Evolutionary conservation across 768 basidiomycete species (phyloP), one percentile per base, ranked within the genome.

Genomic region (Psilocybe cubensis): DNA sequence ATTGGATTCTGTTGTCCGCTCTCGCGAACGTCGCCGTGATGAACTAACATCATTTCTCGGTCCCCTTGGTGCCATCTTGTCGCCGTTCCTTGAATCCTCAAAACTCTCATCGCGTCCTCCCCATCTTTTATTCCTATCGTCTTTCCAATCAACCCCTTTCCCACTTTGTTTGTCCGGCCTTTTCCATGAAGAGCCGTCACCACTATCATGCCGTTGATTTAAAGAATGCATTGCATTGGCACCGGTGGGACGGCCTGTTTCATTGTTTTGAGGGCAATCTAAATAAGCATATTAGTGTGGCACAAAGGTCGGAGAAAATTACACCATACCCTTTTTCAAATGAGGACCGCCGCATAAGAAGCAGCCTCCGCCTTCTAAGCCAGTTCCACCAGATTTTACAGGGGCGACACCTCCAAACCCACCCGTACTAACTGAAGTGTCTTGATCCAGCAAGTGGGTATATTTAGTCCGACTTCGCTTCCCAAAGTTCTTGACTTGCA

Each of bases 401-500:
- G 83, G 68, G 1, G 76, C 83, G 4, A 66, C 66, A 6, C 85
- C 88, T 25, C 89, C 89, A 72, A 90, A 88, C 0, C 89, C 88
- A 27, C 85, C 88, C 46, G 67, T 76, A 11, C 70, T 58, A 21
- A 61, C 75, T 4, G 92, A 93, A 0, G 96, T 98, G 70, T 98
- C 96, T 78, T 98, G 92, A 66, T 96, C 96, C 33, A 94, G 74
- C 61, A 99, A 74, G 74, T 99, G 96, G 14, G 97, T 98, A 66
- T 98, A 98, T 76, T 99, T 96, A 27, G 93, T 94, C 44, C 91
- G 87, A 69, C 92, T 86, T 58, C 92, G 87, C 73, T 94, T 95
- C 44, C 94, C 93, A 67, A 96, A 98, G 75, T 98, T 88, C 72
- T 87, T 88, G 67, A 96, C 93, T 75, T 98, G 97, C 96, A 98